These are phyloP conservation scores for Fagopyrum tataricum DNA, from an alignment of 148 eudicot genomes.

Conservation along the genomic window DNA sequence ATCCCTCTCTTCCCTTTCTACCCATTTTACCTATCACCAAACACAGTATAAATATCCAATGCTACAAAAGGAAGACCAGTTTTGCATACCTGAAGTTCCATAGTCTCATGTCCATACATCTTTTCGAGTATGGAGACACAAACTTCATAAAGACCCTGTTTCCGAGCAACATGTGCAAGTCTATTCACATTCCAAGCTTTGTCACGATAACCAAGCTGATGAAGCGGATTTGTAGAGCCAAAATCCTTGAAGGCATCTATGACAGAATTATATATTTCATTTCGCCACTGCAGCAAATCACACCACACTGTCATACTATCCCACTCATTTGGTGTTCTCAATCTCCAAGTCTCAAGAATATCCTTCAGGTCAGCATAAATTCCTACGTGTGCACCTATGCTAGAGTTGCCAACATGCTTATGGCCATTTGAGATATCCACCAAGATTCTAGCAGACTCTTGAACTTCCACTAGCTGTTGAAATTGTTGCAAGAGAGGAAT, in stretches of 20 bases:
- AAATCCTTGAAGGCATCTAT: constrained; percentile 93
- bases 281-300: constrained; percentile 97
- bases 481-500: constrained; percentile 91
- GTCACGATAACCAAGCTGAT: constrained; percentile 96
- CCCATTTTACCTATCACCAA: too few relatives aligned
- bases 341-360: constrained; percentile 98
- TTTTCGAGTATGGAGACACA: constrained; percentile 91
- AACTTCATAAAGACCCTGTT: constrained; percentile 89
- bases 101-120: constrained; percentile 96
- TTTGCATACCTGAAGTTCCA: constrained; percentile 93
- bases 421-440: constrained; percentile 79
- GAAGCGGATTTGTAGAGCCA: constrained; percentile 64
- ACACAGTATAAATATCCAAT: not conserved
- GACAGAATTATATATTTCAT: constrained; percentile 89
- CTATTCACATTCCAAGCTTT: constrained; percentile 99
- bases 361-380: constrained; percentile 90
- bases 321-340: constrained; percentile 98
- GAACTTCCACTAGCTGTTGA: constrained; percentile 96
- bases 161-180: constrained; percentile 91
- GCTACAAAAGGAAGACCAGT: not conserved
- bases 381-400: constrained; percentile 59
- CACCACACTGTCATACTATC: constrained; percentile 94
- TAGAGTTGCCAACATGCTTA: constrained; percentile 61
- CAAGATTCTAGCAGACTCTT: constrained; percentile 84
- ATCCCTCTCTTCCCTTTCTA: not conserved